phyloP scores from a whole-genome alignment of 1,284 basidiomycete genomes.

The Sporisorium graminicola region DNA sequence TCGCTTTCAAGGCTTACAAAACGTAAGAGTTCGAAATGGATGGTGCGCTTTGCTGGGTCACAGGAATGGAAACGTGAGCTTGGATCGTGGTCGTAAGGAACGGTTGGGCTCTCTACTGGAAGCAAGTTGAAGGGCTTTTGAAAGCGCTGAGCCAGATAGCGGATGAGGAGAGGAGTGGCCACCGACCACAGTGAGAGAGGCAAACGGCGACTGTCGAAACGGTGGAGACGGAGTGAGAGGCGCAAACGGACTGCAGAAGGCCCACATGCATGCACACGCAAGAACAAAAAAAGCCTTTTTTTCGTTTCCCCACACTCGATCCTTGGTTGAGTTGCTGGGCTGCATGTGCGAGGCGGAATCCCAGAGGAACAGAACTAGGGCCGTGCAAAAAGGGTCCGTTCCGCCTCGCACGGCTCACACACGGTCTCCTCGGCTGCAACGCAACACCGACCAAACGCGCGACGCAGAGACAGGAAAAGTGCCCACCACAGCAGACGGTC shows the following conservation, averaged over 20 bases:
- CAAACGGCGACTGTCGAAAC: neutral
- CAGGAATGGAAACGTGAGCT: neutral
- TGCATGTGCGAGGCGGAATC: neutral
- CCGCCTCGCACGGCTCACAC: neutral
- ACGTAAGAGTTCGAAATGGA: neutral
- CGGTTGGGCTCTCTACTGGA: neutral
- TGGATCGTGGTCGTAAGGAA: neutral
- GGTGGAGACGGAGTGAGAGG: neutral
- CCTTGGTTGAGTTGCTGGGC: neutral
- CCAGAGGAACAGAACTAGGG: neutral
- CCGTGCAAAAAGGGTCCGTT: constrained; percentile 7
- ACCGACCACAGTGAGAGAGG: neutral
- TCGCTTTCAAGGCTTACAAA: neutral
- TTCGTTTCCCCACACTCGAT: neutral
- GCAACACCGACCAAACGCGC: constrained; percentile 9
- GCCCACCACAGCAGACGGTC: neutral
- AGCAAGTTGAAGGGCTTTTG: neutral
- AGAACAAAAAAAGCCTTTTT: constrained; percentile 8
- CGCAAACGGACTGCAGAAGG: neutral
- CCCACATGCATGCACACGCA: constrained; percentile 11
- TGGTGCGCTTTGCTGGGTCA: neutral
- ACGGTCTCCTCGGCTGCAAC: neutral
- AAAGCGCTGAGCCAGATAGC: neutral
- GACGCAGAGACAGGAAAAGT: neutral
- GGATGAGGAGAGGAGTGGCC: neutral